phyloP scores from a whole-genome alignment of 2,329 filamentous ascomycete genomes.

The Lasiodiplodia gonubiensis region DNA sequence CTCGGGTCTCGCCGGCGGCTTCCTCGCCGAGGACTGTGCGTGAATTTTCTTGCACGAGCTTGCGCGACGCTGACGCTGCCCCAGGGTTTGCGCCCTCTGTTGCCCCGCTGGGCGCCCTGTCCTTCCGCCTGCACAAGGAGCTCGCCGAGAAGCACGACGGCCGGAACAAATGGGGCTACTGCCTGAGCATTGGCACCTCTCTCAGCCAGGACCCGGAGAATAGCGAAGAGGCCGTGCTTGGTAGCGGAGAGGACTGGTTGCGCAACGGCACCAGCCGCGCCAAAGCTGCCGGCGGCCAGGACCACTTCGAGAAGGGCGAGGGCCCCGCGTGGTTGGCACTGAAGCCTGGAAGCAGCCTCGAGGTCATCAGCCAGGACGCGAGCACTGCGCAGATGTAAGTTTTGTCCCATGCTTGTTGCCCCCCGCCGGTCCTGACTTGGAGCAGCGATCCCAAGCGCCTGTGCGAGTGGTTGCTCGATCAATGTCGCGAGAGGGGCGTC shows the following conservation, averaged over 20 bases:
- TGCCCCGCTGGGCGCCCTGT: conserved; percentile 67
- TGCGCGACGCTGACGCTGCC: conserved; percentile 22
- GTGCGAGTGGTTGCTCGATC: conserved; percentile 67
- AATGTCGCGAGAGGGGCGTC: conserved; percentile 66
- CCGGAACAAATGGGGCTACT: conserved; percentile 63
- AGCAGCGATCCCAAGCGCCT: conserved; percentile 68
- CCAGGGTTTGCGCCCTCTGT: conserved; percentile 63
- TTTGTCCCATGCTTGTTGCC: not conserved
- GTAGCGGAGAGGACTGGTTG: conserved; percentile 69
- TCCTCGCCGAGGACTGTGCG: conserved; percentile 71
- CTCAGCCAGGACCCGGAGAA: conserved; percentile 58
- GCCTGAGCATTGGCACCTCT: conserved; percentile 60
- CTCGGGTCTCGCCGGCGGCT: conserved; percentile 75
- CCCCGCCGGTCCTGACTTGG: not conserved
- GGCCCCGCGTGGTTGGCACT: conserved; percentile 66
- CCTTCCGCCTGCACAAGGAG: conserved; percentile 70
- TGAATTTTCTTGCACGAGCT: not conserved
- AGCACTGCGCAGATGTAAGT: conserved; percentile 70
- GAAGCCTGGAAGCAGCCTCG: conserved; percentile 61
- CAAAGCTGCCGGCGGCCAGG: conserved; percentile 52
- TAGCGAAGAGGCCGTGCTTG: conserved; percentile 47
- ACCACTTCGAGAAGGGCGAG: conserved; percentile 39
- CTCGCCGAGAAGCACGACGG: conserved; percentile 66
- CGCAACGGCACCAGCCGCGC: conserved; percentile 67
- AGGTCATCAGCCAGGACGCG: conserved; percentile 65